These are phyloP conservation scores for Trichoderma asperelloides DNA, from an alignment of 495 filamentous ascomycete species.

Conservation along the genomic window DNA sequence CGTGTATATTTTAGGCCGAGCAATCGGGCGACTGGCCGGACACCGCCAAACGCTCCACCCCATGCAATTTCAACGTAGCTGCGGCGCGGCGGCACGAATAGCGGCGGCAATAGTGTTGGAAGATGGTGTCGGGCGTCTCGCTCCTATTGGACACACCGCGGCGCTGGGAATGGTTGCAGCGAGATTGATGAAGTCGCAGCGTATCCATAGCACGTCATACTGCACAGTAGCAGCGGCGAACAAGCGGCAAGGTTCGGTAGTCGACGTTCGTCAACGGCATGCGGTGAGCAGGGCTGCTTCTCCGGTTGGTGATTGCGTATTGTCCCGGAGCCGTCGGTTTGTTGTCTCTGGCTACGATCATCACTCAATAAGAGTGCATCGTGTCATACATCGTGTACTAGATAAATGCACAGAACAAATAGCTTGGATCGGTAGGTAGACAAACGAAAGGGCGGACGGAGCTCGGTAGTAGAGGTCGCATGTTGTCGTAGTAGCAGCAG, in stretches of 20 bases:
- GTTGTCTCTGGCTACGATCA: background rate
- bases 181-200: slow-evolving; percentile 3
- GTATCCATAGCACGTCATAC: slow-evolving; percentile 6
- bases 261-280: background rate
- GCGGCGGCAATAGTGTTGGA: slow-evolving; percentile 4
- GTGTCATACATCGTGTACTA: background rate
- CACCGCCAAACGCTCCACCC: background rate
- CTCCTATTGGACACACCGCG: slow-evolving; percentile 1
- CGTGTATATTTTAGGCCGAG: background rate
- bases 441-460: background rate
- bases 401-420: background rate
- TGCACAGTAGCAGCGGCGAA: background rate
- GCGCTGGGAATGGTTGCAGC: background rate
- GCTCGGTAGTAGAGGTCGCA: background rate
- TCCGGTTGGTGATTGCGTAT: background rate
- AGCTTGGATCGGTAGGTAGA: background rate
- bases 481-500: background rate
- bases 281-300: background rate
- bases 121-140: background rate
- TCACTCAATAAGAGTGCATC: background rate
- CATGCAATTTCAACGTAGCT: background rate
- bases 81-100: background rate
- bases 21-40: background rate
- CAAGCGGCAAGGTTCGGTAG: background rate
- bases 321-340: background rate